Conservation (phyloP, 2,329 filamentous ascomycete species). For the Fusarium zealandicum region DNA sequence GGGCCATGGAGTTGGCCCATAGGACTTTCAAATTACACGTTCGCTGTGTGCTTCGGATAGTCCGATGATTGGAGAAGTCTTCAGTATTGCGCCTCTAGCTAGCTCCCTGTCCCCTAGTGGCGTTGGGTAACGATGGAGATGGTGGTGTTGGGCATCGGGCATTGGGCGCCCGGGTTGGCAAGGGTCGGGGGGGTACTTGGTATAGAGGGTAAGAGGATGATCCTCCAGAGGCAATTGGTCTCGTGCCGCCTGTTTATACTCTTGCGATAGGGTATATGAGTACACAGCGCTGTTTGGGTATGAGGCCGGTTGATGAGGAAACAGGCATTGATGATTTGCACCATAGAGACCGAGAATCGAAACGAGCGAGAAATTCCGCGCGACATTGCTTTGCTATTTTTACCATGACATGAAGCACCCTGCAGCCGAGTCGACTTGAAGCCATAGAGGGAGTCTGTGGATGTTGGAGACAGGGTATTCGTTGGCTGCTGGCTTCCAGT, state of each 20-base stretch:
- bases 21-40: constrained; percentile 21
- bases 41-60: constrained; percentile 17
- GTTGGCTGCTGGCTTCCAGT: no score
- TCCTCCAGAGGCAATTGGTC: constrained; percentile 10
- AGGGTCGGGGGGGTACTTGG: constrained; percentile 15
- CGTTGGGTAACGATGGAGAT: constrained; percentile 31
- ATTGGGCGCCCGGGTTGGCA: constrained; percentile 17
- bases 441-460: no score
- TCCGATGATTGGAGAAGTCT: constrained; percentile 20
- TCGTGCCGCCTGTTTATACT: constrained; percentile 7
- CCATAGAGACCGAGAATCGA: constrained; percentile 10
- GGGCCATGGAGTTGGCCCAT: constrained; percentile 19
- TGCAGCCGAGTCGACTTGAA: no score
- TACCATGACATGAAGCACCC: no score
- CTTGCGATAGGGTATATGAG: constrained; percentile 4
- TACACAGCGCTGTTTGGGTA: background rate
- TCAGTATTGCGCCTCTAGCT: constrained; percentile 10
- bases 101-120: constrained; percentile 20
- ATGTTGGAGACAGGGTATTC: no score
- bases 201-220: constrained; percentile 15
- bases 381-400: background rate
- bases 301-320: constrained; percentile 2
- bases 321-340: constrained; percentile 1
- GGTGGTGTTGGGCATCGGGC: constrained; percentile 35
- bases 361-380: constrained; percentile 3